phyloP scores from a whole-genome alignment of 179 eudicot genomes.

The Gypsophila paniculata region DNA sequence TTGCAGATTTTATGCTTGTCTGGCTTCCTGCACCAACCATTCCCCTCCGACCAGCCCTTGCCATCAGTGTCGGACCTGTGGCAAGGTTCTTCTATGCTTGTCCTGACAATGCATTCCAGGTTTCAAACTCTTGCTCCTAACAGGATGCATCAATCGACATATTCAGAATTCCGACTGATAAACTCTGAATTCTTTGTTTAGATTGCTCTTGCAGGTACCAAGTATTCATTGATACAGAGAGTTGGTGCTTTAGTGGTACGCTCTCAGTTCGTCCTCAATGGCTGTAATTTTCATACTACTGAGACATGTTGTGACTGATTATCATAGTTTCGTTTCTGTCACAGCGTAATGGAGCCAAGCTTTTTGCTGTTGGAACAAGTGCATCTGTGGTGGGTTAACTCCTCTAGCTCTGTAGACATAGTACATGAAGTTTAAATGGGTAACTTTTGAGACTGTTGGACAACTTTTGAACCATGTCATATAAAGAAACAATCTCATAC shows the following conservation, averaged over 20 bases:
- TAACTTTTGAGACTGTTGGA: background rate
- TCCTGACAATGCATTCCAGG: constrained; percentile 96
- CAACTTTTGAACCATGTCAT: background rate
- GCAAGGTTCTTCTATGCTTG: constrained; percentile 65
- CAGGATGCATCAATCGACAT: background rate
- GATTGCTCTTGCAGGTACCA: constrained; percentile 68
- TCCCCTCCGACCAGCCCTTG: constrained; percentile 64
- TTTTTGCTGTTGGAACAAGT: constrained; percentile 60
- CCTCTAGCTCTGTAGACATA: background rate
- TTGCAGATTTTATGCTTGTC: constrained; percentile 95
- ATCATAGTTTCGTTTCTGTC: constrained; percentile 11
- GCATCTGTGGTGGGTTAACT: constrained; percentile 55
- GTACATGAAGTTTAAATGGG: background rate
- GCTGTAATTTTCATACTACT: background rate
- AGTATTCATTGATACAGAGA: constrained; percentile 57
- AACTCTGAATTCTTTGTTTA: constrained; percentile 25
- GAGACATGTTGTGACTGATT: background rate
- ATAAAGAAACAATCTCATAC: no score
- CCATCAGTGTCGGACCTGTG: constrained; percentile 50
- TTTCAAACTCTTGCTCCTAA: constrained; percentile 13
- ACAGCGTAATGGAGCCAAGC: constrained; percentile 72
- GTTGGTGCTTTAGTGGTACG: constrained; percentile 59
- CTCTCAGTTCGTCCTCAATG: background rate
- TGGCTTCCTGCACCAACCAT: constrained; percentile 96
- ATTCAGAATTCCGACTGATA: background rate